Evolutionary conservation across 306 rosid genomes (phyloP).

Genomic region (Styphnolobium japonicum): DNA sequence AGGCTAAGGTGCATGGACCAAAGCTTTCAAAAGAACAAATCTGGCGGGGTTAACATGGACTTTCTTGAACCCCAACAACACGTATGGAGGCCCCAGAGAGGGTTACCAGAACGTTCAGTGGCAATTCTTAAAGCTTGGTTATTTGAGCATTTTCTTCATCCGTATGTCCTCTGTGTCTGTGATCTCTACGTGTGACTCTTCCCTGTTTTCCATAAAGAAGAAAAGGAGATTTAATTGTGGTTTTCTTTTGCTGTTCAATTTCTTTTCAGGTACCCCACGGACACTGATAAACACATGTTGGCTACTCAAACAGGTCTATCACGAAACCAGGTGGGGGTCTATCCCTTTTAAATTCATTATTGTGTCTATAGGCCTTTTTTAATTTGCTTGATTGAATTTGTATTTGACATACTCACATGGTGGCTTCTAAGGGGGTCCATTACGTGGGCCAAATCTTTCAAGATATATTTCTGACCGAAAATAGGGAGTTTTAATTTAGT

Average conservation of each 20-base stretch:
- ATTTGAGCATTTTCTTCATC: conserved; percentile 98
- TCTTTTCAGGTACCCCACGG: conserved; percentile 87
- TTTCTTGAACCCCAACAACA: conserved; percentile 67
- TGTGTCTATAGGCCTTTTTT: neutral
- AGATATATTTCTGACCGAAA: neutral
- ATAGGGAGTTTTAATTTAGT: neutral
- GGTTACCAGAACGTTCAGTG: conserved; percentile 89
- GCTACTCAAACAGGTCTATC: conserved; percentile 95
- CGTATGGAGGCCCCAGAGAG: conserved; percentile 91
- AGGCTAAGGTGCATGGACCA: conserved; percentile 56
- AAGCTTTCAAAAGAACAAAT: conserved; percentile 57
- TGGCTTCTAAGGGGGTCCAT: neutral
- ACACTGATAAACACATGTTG: conserved; percentile 94
- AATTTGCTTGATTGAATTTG: conserved; percentile 18
- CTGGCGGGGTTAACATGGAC: conserved; percentile 44
- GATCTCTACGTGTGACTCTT: neutral
- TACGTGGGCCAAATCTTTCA: neutral
- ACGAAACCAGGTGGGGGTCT: conserved; percentile 86
- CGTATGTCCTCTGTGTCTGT: conserved; percentile 48
- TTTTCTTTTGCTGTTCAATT: conserved; percentile 4
- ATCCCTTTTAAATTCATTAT: conserved; percentile 28
- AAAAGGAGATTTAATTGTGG: neutral
- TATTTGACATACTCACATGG: conserved; percentile 19
- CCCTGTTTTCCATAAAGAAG: neutral
- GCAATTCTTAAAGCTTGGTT: conserved; percentile 92